phyloP scores from a whole-genome alignment of 1,139 yeast genomes.

The Pneumocystis canis region DNA sequence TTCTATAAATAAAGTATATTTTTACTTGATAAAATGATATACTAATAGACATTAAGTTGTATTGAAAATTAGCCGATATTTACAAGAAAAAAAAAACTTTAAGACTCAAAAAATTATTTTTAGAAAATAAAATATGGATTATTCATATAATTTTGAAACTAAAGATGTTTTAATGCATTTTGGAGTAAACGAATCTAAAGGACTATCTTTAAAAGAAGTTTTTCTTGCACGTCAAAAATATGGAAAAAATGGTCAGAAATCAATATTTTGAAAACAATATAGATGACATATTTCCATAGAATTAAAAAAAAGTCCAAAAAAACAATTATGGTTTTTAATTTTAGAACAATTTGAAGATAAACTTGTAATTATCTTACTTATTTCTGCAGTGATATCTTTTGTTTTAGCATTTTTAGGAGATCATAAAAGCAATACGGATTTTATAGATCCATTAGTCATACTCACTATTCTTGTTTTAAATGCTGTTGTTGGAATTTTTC shows the following conservation, averaged over 20 bases:
- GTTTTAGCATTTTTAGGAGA: constrained; percentile 25
- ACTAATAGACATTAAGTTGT: neutral
- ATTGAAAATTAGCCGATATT: neutral
- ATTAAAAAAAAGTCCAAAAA: constrained; percentile 25
- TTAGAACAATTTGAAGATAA: constrained; percentile 29
- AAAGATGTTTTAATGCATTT: neutral
- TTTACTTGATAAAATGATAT: neutral
- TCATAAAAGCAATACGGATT: constrained; percentile 24
- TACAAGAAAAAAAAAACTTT: neutral
- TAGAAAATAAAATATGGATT: neutral
- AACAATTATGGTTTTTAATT: constrained; percentile 26
- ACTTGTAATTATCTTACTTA: constrained; percentile 26
- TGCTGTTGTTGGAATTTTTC: constrained; percentile 32
- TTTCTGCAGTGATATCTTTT: constrained; percentile 29
- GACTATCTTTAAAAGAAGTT: neutral
- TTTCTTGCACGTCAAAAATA: neutral
- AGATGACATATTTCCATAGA: constrained; percentile 7
- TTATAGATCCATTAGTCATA: constrained; percentile 30
- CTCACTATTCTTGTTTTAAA: constrained; percentile 27
- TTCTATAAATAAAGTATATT: neutral
- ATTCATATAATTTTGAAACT: neutral
- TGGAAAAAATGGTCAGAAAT: neutral
- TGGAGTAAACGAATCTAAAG: neutral
- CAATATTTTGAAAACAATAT: neutral
- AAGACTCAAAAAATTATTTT: neutral